Conservation (phyloP, 2,329 filamentous ascomycete species). For the Blastomyces gilchristii region DNA sequence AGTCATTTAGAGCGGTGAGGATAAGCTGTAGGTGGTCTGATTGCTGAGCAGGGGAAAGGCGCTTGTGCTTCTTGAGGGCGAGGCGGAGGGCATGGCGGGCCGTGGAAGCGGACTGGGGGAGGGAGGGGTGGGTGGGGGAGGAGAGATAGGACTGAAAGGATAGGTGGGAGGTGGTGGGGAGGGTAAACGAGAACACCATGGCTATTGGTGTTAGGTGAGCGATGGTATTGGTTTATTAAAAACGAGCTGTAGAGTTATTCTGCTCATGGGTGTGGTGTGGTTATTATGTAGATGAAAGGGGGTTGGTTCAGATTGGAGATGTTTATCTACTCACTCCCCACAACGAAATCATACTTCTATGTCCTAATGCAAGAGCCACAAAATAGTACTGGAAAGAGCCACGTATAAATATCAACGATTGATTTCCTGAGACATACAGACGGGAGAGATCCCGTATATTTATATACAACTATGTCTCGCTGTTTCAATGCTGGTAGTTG, state of each 20-base stretch:
- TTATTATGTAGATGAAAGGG: background rate
- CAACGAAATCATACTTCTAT: background rate
- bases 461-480: background rate
- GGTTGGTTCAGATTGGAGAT: background rate
- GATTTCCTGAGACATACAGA: background rate
- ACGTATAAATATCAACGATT: background rate
- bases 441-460: background rate
- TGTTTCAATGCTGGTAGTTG: background rate
- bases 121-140: constrained; percentile 76
- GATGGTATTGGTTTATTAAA: background rate
- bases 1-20: constrained; percentile 59
- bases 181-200: constrained; percentile 83
- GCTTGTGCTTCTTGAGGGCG: constrained; percentile 79
- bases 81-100: constrained; percentile 74
- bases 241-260: background rate
- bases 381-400: background rate
- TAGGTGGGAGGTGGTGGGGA: constrained; percentile 83
- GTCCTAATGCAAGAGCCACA: background rate
- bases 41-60: constrained; percentile 62
- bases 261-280: background rate
- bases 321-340: background rate
- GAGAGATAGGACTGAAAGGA: constrained; percentile 67
- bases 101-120: constrained; percentile 72
- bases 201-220: background rate
- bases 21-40: constrained; percentile 60